A percentile compares a stretch with the other conserved stretches of the same genome.
Conservation (phyloP, 2,329 filamentous ascomycete genomes). For the Penicillium decumbens region DNA sequence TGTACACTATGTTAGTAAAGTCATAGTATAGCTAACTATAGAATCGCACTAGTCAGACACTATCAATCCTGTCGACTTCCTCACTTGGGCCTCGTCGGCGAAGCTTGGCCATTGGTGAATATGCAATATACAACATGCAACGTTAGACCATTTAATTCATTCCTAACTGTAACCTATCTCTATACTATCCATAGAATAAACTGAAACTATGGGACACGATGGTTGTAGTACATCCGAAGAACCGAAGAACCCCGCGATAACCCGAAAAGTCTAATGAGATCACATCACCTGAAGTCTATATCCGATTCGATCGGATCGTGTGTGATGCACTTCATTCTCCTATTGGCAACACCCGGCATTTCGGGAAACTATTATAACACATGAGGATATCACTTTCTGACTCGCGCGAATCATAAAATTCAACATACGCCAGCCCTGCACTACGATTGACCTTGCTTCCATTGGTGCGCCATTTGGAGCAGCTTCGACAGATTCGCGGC, state of each 20-base stretch:
- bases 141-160: too few relatives aligned
- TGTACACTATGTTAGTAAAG: too few relatives aligned
- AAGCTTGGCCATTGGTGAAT: not conserved
- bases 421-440: not conserved
- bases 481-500: constrained; percentile 78
- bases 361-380: constrained; percentile 1
- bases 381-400: not conserved
- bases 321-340: not conserved
- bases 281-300: not conserved
- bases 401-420: not conserved
- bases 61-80: too few relatives aligned
- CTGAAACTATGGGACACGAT: too few relatives aligned
- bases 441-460: constrained; percentile 63
- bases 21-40: too few relatives aligned
- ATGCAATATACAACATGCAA: too few relatives aligned
- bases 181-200: not conserved
- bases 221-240: too few relatives aligned
- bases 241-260: not conserved
- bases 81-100: not conserved
- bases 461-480: constrained; percentile 77
- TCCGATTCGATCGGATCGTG: not conserved
- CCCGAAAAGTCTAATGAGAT: not conserved
- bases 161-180: too few relatives aligned
- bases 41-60: too few relatives aligned
- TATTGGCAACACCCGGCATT: not conserved